Conservation (phyloP, 2,329 filamentous ascomycete species). For the Claviceps fusiformis region DNA sequence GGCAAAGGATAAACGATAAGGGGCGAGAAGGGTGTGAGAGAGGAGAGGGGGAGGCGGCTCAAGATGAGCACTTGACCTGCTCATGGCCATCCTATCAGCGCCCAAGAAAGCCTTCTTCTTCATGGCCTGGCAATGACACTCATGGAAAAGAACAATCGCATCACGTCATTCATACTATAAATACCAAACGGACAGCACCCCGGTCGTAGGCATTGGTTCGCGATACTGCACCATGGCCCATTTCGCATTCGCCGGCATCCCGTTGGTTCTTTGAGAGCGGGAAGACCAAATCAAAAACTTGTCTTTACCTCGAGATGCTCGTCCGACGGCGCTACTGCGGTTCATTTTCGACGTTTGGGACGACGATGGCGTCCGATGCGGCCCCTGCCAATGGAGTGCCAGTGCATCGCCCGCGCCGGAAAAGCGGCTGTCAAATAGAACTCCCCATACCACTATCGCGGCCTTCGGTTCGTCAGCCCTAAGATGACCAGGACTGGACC, state of each 20-base stretch:
- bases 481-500: background rate
- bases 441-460: background rate
- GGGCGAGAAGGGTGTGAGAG: no score
- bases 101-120: background rate
- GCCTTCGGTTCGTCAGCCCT: slow-evolving; percentile 6
- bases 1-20: no score
- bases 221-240: background rate
- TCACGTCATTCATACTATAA: background rate
- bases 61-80: background rate
- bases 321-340: background rate
- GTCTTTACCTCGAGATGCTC: background rate
- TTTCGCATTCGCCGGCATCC: background rate
- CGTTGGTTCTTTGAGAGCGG: background rate
- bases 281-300: background rate
- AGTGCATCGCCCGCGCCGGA: background rate
- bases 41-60: background rate
- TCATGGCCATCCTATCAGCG: background rate
- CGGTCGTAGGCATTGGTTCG: background rate
- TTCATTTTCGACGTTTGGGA: background rate
- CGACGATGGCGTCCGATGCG: background rate
- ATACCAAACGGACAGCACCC: background rate
- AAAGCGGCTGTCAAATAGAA: slow-evolving; percentile 1
- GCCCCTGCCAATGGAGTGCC: background rate
- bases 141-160: background rate
- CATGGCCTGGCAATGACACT: background rate